A percentile compares a stretch with the other conserved stretches of the same genome.
These are phyloP conservation scores for Stachybotrys elegans DNA, from an alignment of 2,329 filamentous ascomycete species.

Conservation along the genomic window DNA sequence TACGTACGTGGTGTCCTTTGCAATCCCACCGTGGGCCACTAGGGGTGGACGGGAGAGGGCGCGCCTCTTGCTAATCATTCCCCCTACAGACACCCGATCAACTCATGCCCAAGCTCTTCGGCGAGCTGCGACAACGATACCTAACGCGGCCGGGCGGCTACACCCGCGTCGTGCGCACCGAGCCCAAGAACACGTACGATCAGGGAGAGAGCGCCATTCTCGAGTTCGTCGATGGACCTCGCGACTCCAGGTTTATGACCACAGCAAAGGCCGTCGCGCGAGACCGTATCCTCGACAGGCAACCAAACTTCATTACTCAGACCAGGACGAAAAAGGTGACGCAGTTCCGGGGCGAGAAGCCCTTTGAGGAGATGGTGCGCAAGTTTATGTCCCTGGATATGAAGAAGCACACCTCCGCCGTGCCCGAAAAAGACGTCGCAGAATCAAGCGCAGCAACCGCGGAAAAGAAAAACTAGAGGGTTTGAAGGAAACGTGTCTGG, in stretches of 20 bases:
- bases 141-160: constrained; percentile 78
- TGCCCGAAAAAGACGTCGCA: too few species aligned
- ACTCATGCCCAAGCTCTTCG: constrained; percentile 83
- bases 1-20: constrained; percentile 75
- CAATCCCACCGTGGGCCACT: too few species aligned
- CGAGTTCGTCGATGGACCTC: constrained; percentile 89
- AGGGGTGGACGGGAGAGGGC: neutral
- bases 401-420: too few species aligned
- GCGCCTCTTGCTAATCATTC: neutral
- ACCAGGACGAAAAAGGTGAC: constrained; percentile 83
- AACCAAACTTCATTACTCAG: constrained; percentile 65
- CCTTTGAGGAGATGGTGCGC: constrained; percentile 62
- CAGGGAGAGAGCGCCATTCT: constrained; percentile 88
- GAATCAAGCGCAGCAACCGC: too few species aligned
- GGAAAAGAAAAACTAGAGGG: too few species aligned
- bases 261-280: constrained; percentile 79
- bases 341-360: constrained; percentile 63
- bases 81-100: constrained; percentile 56
- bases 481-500: too few species aligned
- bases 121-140: constrained; percentile 76
- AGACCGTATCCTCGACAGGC: constrained; percentile 48
- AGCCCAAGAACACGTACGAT: constrained; percentile 77
- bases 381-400: constrained; percentile 26
- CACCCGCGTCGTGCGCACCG: constrained; percentile 88
- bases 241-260: constrained; percentile 91